A percentile compares a stretch with the other conserved stretches of the same genome.
Evolutionary conservation across 2,329 filamentous ascomycete genomes (phyloP).

Genomic region (Sclerotinia spermophila): DNA sequence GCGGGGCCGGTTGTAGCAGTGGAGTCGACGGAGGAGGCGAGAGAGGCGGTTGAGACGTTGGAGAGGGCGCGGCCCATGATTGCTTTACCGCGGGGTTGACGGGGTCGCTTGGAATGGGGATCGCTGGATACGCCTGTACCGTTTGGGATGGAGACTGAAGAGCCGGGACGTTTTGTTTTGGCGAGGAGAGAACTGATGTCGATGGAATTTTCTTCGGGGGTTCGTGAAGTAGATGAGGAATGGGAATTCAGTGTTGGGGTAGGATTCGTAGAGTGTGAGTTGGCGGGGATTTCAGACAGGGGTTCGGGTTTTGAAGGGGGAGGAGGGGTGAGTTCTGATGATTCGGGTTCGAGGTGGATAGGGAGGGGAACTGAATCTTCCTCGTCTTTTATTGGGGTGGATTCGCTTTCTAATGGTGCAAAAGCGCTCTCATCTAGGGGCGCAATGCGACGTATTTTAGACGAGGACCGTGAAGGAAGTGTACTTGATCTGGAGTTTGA

Average conservation of each 20-base stretch:
- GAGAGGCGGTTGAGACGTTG: conserved; percentile 51
- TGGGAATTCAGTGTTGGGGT: conserved; percentile 9
- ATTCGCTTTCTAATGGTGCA: conserved; percentile 18
- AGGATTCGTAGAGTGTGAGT: conserved; percentile 16
- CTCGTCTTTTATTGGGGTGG: conserved; percentile 20
- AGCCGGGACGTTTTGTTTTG: conserved; percentile 30
- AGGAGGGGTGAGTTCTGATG: conserved; percentile 18
- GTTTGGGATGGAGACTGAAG: conserved; percentile 18
- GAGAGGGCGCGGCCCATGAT: conserved; percentile 57
- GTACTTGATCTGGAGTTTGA: conserved; percentile 15
- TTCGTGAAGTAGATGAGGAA: background rate
- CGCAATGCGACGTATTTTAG: conserved; percentile 19
- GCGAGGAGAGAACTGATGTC: conserved; percentile 35
- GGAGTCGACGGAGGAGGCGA: conserved; percentile 41
- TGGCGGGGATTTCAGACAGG: conserved; percentile 11
- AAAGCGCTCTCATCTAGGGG: conserved; percentile 28
- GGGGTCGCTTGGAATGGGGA: conserved; percentile 32
- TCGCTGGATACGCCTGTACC: background rate
- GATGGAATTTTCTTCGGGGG: conserved; percentile 7
- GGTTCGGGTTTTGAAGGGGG: background rate
- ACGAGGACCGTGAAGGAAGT: conserved; percentile 20
- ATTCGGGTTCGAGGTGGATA: conserved; percentile 19
- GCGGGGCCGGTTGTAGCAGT: conserved; percentile 33
- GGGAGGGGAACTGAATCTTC: conserved; percentile 4
- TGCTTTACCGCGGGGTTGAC: conserved; percentile 23